Percentiles rank a stretch among this genome's conserved stretches.
These are phyloP conservation scores for Fusarium sarcochroum DNA, from an alignment of 2,329 filamentous ascomycete species.

Conservation along the genomic window DNA sequence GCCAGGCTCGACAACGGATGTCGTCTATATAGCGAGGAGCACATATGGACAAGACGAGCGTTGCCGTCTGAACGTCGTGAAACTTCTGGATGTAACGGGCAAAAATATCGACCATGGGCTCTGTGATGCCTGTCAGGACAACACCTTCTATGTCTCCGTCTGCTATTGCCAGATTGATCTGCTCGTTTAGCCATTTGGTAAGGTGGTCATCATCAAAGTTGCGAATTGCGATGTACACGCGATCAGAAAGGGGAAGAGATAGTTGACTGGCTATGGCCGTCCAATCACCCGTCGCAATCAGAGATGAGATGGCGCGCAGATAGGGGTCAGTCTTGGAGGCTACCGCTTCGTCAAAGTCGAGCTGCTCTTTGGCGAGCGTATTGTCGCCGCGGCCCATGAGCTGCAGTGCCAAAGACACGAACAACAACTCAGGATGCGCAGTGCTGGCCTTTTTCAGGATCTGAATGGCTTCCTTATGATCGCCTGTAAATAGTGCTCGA, in stretches of 20 bases:
- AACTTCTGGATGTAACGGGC: slow-evolving; percentile 82
- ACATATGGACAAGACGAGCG: slow-evolving; percentile 80
- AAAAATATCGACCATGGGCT: slow-evolving; percentile 80
- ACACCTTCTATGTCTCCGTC: slow-evolving; percentile 83
- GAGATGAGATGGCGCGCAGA: slow-evolving; percentile 82
- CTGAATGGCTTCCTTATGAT: slow-evolving; percentile 76
- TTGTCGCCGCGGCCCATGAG: slow-evolving; percentile 68
- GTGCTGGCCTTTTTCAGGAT: slow-evolving; percentile 78
- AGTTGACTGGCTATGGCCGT: slow-evolving; percentile 78
- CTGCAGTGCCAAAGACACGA: slow-evolving; percentile 77
- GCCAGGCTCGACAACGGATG: slow-evolving; percentile 81
- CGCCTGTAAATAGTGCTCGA: slow-evolving; percentile 80
- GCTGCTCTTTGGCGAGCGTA: slow-evolving; percentile 61
- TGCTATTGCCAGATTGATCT: slow-evolving; percentile 71
- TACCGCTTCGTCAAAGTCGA: slow-evolving; percentile 71
- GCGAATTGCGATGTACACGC: slow-evolving; percentile 79
- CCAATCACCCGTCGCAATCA: slow-evolving; percentile 85
- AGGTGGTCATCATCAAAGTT: slow-evolving; percentile 74
- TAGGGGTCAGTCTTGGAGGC: slow-evolving; percentile 81
- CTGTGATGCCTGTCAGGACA: slow-evolving; percentile 82
- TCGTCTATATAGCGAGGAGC: slow-evolving; percentile 84
- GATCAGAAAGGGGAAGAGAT: slow-evolving; percentile 80
- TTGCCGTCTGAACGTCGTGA: slow-evolving; percentile 83
- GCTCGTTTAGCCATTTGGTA: slow-evolving; percentile 76
- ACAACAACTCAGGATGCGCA: slow-evolving; percentile 73